These are phyloP conservation scores for Pichia manshurica DNA, from an alignment of 805 yeast genomes.

Conservation along the genomic window DNA sequence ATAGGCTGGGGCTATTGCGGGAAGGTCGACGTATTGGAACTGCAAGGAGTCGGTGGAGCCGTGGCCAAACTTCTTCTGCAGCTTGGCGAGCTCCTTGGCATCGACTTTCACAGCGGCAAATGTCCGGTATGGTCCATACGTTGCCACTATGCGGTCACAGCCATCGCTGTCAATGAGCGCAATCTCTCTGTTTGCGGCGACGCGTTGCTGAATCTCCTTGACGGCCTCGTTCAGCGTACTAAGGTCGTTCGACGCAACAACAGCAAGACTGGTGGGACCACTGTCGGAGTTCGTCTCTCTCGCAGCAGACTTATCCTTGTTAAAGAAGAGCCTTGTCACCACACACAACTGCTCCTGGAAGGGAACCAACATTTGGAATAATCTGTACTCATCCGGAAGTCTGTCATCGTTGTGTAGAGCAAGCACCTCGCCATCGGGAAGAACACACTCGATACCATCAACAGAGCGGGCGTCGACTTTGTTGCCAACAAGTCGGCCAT, in stretches of 20 bases:
- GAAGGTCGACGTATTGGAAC: too few species aligned
- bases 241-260: slow-evolving; percentile 19
- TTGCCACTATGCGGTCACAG: slow-evolving; percentile 3
- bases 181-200: slow-evolving; percentile 11
- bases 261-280: slow-evolving; percentile 9
- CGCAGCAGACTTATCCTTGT: too few species aligned
- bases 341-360: slow-evolving; percentile 16
- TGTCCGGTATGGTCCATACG: slow-evolving; percentile 12
- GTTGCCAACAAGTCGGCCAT: slow-evolving; percentile 11
- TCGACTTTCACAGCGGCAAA: slow-evolving; percentile 13
- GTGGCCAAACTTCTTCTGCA: slow-evolving; percentile 6
- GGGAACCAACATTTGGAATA: slow-evolving; percentile 15
- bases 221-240: slow-evolving; percentile 12
- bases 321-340: slow-evolving; percentile 15
- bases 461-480: slow-evolving; percentile 13
- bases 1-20: too few species aligned
- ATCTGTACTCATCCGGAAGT: slow-evolving; percentile 2
- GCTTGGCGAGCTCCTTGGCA: not conserved
- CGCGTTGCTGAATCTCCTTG: slow-evolving; percentile 17
- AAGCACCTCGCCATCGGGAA: slow-evolving; percentile 26
- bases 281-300: not conserved
- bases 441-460: slow-evolving; percentile 19
- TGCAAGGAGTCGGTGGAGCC: too few species aligned
- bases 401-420: slow-evolving; percentile 3
- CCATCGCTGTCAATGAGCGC: slow-evolving; percentile 15